Base-by-base conservation (phyloP, 2,329 filamentous ascomycete species). In the Penicillium brasilianum region DNA sequence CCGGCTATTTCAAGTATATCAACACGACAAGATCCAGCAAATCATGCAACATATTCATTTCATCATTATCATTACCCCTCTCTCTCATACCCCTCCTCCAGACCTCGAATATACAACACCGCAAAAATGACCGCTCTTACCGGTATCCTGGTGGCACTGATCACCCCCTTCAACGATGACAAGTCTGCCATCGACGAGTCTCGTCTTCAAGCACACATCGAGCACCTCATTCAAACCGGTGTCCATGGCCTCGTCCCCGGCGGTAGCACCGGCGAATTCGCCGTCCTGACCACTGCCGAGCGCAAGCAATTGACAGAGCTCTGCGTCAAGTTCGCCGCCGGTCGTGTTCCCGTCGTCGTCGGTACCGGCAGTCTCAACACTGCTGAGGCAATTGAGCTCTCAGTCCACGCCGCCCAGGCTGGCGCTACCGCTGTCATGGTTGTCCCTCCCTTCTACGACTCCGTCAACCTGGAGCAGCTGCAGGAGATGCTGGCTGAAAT, bases 251-350 rank as follows among this genome's bases (percentile, higher is more conserved):
- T 84, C 22, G 82, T 84, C 1, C 82, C 82, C 0, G 81, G 81
- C 5, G 82, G 82, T 48, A 83, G 81, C 70, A 82, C 80, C 0
- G 82, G 81, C 55, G 82, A 84, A 64, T 84, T 84, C 71, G 81
- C 81, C 5, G 74, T 78, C 6, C 66, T 83, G 59, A 74, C 72
- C 20, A 65, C 74, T 10, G 72, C 78, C 8, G 82, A 84, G 66
- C 79, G 82, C 57, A 83, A 83, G 64, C 70, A 77, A 25, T 72
- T 82, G 8, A 70, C 81, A 9, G 78, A 74, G 43, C 68, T 74
- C 9, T 73, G 70, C 52, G 64, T 73, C 1, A 68, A 71, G 18
- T 72, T 60, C 28, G 67, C 71, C 13, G 71, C 64, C 1, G 68
- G 70, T n/a, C 67, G 70, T 1, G 62, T 72, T 32, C 70, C 71